These are phyloP conservation scores for Globisporangium middletonii DNA, from an alignment of 352 stramenopile species.

Conservation along the genomic window DNA sequence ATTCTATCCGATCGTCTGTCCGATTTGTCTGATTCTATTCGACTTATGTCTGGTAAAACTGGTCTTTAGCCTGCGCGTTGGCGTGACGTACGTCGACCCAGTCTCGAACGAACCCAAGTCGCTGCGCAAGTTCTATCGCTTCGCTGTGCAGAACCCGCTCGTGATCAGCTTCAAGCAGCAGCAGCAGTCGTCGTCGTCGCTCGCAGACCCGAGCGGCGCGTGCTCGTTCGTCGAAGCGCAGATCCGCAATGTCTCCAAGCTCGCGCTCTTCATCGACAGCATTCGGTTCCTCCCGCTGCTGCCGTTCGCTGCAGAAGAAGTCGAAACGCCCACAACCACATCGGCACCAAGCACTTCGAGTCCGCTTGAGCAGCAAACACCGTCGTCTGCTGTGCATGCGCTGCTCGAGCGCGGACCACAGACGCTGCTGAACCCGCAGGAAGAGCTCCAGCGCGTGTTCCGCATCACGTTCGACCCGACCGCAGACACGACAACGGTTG, in stretches of 20 bases:
- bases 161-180: constrained; percentile 83
- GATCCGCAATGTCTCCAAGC: constrained; percentile 79
- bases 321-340: constrained; percentile 22
- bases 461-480: constrained; percentile 36
- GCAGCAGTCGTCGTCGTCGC: constrained; percentile 5
- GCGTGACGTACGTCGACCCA: constrained; percentile 70
- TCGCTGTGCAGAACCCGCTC: constrained; percentile 87
- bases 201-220: constrained; percentile 24
- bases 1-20: neutral
- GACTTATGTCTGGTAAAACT: neutral
- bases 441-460: constrained; percentile 78
- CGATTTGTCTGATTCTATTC: neutral
- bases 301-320: constrained; percentile 44
- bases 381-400: constrained; percentile 2
- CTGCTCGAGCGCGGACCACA: constrained; percentile 34
- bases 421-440: constrained; percentile 69
- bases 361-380: constrained; percentile 1
- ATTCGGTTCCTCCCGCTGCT: constrained; percentile 66
- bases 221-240: constrained; percentile 59
- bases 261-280: constrained; percentile 73
- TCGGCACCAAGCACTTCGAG: neutral
- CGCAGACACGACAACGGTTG: constrained; percentile 24
- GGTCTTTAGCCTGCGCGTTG: constrained; percentile 46
- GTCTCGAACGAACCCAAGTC: constrained; percentile 77
- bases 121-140: constrained; percentile 90